These are phyloP conservation scores for Henckelia pumila DNA, from an alignment of 257 asterid genomes.

Conservation along the genomic window DNA sequence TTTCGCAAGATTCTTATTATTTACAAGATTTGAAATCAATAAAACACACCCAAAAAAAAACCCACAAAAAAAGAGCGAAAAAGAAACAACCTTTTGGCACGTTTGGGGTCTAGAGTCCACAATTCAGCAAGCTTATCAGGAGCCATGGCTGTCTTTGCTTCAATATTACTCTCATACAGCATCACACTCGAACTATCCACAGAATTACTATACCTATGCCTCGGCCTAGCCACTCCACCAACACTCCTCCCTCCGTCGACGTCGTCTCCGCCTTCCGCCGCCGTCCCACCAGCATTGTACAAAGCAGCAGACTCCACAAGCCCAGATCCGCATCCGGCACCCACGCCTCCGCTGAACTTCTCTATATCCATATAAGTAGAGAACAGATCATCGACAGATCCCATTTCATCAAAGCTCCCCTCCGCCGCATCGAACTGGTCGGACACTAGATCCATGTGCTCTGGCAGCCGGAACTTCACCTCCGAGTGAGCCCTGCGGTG, in stretches of 20 bases:
- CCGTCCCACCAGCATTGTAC: slow-evolving; percentile 36
- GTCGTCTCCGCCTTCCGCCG: slow-evolving; percentile 20
- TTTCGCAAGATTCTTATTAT: neutral
- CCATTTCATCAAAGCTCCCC: slow-evolving; percentile 78
- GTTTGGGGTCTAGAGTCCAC: neutral
- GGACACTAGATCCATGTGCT: slow-evolving; percentile 76
- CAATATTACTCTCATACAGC: neutral
- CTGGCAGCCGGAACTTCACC: slow-evolving; percentile 78
- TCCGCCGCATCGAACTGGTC: slow-evolving; percentile 63
- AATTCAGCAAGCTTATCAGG: neutral
- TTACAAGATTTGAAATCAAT: neutral
- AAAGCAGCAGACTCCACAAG: slow-evolving; percentile 23
- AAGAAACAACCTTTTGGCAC: neutral
- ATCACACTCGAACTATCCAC: neutral
- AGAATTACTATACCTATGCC: slow-evolving; percentile 41
- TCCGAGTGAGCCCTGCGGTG: slow-evolving; percentile 98
- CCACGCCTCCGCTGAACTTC: slow-evolving; percentile 53
- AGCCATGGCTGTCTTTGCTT: neutral
- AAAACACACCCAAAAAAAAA: neutral
- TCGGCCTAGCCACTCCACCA: slow-evolving; percentile 27
- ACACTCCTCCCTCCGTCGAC: slow-evolving; percentile 28
- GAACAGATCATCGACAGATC: slow-evolving; percentile 93
- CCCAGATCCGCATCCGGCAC: slow-evolving; percentile 54
- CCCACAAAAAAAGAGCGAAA: no score
- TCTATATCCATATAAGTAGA: slow-evolving; percentile 91